Evolutionary conservation across 257 asterid species (phyloP), one percentile per base, ranked within the genome.

Genomic region (Paraleonurus japonicus): DNA sequence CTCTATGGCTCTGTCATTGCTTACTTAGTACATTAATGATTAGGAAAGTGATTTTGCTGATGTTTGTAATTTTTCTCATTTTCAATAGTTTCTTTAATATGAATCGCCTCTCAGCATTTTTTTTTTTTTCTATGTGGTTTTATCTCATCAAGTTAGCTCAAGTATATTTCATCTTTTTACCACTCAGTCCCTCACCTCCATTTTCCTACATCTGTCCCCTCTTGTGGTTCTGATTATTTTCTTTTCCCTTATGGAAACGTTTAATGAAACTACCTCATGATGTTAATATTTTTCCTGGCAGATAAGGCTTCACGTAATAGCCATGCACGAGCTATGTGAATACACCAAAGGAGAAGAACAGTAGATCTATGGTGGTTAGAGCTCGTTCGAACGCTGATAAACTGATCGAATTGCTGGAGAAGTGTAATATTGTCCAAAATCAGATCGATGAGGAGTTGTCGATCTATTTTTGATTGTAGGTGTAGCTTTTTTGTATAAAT

Each of bases 321-420:
- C 95, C 80, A 95, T 95, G 99, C 99, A 95, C 20, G 99, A 95
- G 85, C 74, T 95, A 78, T 95, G 99, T 60, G 99, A 95, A 80
- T 88, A 89, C 79, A 89, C 95, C 62, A 95, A 79, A 80, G 99
- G 99, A 77, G 99, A 95, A 64, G 59, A 11, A 71, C 2, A 68
- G 73, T 23, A 65, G 65, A 60, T 53, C 23, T 27, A 20, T 53
- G 60, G 59, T 19, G 57, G 24, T 48, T 48, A 4, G 24, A 17
- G 57, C 57, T 48, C 57, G 33, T 54, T 22, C 1, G 26, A 85
- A 78, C 65, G 83, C 87, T 33, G 85, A 81, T 57, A 80, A 20
- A 74, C 72, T 92, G 33, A 81, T 85, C 9, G 71, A 88, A 35
- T 72, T 91, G 83, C 78, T 88, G 72, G 85, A 84, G 24, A 87